These are phyloP conservation scores for Akanthomyces muscarius DNA, from an alignment of 2,329 filamentous ascomycete species.

Conservation along the genomic window DNA sequence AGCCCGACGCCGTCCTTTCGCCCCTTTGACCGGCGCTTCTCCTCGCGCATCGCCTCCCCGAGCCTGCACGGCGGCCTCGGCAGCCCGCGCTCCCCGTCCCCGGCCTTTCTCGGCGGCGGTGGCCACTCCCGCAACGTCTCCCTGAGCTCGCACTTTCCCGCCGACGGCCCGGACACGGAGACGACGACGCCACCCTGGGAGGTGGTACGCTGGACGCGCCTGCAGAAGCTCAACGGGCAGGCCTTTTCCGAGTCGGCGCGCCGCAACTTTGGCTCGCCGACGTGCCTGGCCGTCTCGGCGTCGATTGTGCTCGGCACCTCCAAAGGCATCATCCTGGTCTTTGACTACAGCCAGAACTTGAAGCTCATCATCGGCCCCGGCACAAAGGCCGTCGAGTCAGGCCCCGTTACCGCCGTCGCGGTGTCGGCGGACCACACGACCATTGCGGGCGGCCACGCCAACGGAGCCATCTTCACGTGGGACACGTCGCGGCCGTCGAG, in stretches of 20 bases:
- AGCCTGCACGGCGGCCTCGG: constrained; percentile 29
- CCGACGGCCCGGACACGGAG: constrained; percentile 62
- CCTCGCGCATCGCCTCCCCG: constrained; percentile 69
- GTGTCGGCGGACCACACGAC: constrained; percentile 93
- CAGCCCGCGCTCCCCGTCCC: constrained; percentile 69
- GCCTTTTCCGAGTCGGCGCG: constrained; percentile 89
- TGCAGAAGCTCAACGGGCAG: constrained; percentile 84
- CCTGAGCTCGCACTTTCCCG: constrained; percentile 63
- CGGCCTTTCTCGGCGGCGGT: constrained; percentile 67
- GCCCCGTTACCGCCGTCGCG: constrained; percentile 79
- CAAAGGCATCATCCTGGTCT: constrained; percentile 90
- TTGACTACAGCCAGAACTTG: constrained; percentile 94
- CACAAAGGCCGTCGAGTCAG: constrained; percentile 90
- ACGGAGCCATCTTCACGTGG: constrained; percentile 95
- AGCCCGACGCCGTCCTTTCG: constrained; percentile 80
- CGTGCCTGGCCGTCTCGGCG: constrained; percentile 83
- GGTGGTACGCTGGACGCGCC: constrained; percentile 90
- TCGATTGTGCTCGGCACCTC: constrained; percentile 88
- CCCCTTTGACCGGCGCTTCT: constrained; percentile 92
- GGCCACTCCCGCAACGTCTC: constrained; percentile 78
- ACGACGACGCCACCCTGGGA: constrained; percentile 85
- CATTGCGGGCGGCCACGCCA: constrained; percentile 82
- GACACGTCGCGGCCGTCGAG: constrained; percentile 77
- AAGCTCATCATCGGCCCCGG: constrained; percentile 92
- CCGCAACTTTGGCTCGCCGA: constrained; percentile 87